phyloP scores from a whole-genome alignment of 257 asterid species.

The Fraxinus excelsior region DNA sequence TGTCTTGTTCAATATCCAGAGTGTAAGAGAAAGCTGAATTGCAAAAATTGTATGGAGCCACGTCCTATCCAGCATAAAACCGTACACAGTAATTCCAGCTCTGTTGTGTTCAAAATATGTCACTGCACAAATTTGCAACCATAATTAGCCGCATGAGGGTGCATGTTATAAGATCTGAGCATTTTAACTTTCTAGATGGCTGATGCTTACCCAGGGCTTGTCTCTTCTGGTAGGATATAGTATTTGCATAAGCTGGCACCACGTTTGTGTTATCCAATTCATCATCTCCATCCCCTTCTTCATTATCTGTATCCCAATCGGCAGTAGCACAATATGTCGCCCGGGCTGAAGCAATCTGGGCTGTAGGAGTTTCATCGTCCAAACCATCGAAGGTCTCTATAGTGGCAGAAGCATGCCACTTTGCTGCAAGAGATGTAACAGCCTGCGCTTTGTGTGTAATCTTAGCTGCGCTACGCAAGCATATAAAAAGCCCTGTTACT shows the following conservation, averaged over 20 bases:
- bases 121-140: constrained; percentile 48
- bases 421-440: constrained; percentile 74
- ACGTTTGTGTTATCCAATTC: constrained; percentile 68
- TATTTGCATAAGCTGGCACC: constrained; percentile 50
- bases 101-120: constrained; percentile 84
- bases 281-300: constrained; percentile 90
- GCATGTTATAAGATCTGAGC: background rate
- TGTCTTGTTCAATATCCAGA: constrained; percentile 92
- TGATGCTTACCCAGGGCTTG: constrained; percentile 76
- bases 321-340: constrained; percentile 26
- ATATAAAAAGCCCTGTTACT: constrained; percentile 80
- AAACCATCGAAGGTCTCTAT: constrained; percentile 55
- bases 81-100: constrained; percentile 93
- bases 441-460: constrained; percentile 89
- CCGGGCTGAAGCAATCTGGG: constrained; percentile 36
- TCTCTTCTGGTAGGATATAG: constrained; percentile 80
- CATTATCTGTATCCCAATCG: constrained; percentile 55
- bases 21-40: constrained; percentile 71
- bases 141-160: background rate
- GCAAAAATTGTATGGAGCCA: constrained; percentile 74
- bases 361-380: constrained; percentile 40
- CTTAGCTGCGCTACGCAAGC: constrained; percentile 89
- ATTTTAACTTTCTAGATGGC: background rate
- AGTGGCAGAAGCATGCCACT: constrained; percentile 93
- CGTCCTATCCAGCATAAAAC: constrained; percentile 86